A percentile compares a stretch with the other conserved stretches of the same genome.
Evolutionary conservation across 306 rosid species (phyloP).

Genomic region (Amphicarpaea edgeworthii): DNA sequence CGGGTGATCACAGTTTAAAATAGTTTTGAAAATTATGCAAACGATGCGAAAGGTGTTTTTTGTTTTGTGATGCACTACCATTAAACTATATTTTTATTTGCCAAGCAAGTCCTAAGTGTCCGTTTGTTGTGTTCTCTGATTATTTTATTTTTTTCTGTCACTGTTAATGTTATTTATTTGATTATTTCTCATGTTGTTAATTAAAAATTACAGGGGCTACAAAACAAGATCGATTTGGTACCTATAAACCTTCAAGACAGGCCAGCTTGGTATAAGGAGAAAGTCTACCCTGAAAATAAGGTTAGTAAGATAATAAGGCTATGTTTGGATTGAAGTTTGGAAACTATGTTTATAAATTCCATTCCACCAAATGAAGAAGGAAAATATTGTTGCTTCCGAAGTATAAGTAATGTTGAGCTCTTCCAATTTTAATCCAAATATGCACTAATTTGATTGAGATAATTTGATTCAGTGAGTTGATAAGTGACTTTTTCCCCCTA

Average conservation of each 20-base stretch:
- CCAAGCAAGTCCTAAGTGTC: neutral
- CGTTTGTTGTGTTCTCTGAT: neutral
- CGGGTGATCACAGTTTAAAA: too few relatives aligned
- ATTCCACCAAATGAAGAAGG: too few relatives aligned
- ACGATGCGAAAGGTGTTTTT: too few relatives aligned
- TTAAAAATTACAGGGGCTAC: conserved; percentile 61
- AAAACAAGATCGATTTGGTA: conserved; percentile 75
- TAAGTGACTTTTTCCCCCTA: neutral
- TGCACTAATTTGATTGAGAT: neutral
- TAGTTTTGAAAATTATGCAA: too few relatives aligned
- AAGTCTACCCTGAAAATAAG: conserved; percentile 78
- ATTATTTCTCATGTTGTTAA: neutral
- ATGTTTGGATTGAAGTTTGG: too few relatives aligned
- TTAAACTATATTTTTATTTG: too few relatives aligned
- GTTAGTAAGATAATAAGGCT: conserved; percentile 39
- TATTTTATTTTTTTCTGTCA: neutral
- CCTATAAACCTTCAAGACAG: conserved; percentile 67
- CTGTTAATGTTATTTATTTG: too few relatives aligned
- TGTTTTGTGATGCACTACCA: too few relatives aligned
- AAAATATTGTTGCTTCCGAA: too few relatives aligned
- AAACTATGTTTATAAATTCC: too few relatives aligned
- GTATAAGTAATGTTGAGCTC: too few relatives aligned
- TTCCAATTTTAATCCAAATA: too few relatives aligned
- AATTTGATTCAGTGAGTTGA: neutral
- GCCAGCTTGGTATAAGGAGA: conserved; percentile 95